A percentile compares a stretch with the other conserved stretches of the same genome.
These are phyloP conservation scores for Trichophyton equinum DNA, from an alignment of 2,329 filamentous ascomycete genomes.

Conservation along the genomic window DNA sequence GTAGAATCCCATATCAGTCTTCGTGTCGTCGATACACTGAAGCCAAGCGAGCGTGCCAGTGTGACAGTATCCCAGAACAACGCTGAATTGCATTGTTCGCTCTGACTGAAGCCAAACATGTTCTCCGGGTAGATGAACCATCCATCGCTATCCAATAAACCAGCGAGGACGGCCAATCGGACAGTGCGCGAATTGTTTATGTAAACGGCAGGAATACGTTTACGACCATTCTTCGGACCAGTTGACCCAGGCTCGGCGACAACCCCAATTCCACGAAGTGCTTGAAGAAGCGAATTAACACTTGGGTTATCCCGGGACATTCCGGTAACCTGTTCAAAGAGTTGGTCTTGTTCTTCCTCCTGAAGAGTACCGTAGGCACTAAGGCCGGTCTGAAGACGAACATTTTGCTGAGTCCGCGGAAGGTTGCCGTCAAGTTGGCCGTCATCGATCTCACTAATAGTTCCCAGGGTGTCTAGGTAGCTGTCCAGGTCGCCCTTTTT, in stretches of 20 bases:
- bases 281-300: constrained; percentile 8
- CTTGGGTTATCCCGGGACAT: constrained; percentile 2
- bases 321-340: constrained; percentile 8
- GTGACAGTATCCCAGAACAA: constrained; percentile 13
- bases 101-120: constrained; percentile 11
- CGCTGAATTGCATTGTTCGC: constrained; percentile 7
- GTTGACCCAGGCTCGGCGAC: not conserved
- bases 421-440: not conserved
- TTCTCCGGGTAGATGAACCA: constrained; percentile 11
- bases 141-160: constrained; percentile 10
- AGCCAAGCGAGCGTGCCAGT: constrained; percentile 11
- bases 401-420: not conserved
- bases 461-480: not conserved
- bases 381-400: constrained; percentile 7
- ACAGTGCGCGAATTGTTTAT: constrained; percentile 13
- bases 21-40: constrained; percentile 9
- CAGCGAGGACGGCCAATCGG: constrained; percentile 11
- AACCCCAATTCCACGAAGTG: constrained; percentile 3
- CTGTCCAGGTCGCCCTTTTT: not conserved
- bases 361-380: constrained; percentile 11
- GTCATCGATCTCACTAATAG: not conserved
- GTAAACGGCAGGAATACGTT: constrained; percentile 11
- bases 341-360: constrained; percentile 9
- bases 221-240: not conserved
- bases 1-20: constrained; percentile 1